Conservation (phyloP, 805 yeast genomes). For the Wickerhamomyces kurtzmanii region DNA sequence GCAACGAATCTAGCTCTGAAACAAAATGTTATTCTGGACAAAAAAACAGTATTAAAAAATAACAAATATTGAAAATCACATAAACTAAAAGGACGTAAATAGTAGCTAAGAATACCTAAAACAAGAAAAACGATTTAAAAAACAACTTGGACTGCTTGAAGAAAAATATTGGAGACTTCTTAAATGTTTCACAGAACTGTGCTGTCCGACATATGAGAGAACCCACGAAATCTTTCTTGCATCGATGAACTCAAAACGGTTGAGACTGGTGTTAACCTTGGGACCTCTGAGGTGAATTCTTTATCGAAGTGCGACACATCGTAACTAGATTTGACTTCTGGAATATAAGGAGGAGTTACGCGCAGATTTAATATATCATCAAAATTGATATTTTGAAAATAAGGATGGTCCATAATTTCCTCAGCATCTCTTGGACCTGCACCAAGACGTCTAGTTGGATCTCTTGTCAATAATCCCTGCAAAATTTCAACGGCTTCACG, state of each 20-base stretch:
- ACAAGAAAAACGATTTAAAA: no score
- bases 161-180: no score
- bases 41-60: no score
- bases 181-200: slow-evolving; percentile 21
- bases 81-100: no score
- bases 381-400: slow-evolving; percentile 82
- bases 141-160: no score
- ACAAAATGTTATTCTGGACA: no score
- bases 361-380: slow-evolving; percentile 69
- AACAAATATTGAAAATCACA: no score
- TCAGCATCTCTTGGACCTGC: slow-evolving; percentile 81
- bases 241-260: slow-evolving; percentile 74
- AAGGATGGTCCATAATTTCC: slow-evolving; percentile 93
- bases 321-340: slow-evolving; percentile 78
- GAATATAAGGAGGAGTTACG: slow-evolving; percentile 83
- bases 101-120: no score
- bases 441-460: slow-evolving; percentile 78
- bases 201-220: slow-evolving; percentile 75
- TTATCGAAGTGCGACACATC: slow-evolving; percentile 91
- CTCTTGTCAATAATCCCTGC: slow-evolving; percentile 85
- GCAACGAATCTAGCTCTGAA: no score
- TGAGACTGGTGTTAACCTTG: slow-evolving; percentile 90
- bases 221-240: slow-evolving; percentile 97
- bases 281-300: slow-evolving; percentile 90
- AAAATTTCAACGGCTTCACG: slow-evolving; percentile 90